Base-by-base conservation (phyloP, 352 stramenopile genomes). In the Aphanomyces cochlioides region DNA sequence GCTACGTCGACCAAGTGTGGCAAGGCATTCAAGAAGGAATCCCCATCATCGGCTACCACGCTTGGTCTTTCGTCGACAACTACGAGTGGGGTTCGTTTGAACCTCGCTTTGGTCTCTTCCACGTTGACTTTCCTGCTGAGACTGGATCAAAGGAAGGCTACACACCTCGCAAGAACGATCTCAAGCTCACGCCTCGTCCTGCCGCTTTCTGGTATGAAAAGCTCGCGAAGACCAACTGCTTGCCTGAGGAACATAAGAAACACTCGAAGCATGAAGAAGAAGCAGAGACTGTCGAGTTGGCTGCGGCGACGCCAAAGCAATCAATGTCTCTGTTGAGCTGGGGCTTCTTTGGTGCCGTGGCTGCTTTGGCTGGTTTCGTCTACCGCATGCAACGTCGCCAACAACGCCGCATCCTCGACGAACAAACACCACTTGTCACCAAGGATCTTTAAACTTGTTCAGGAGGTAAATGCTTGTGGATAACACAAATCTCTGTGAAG, bases 51-150 rank as follows among this genome's bases (percentile, higher is more conserved):
- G 93, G 90, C 5, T 98, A 98, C 77, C 98, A 90, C 75, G 90
- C 85, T 5, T 98, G 93, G 94, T 92, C 79, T 41, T 89, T 99
- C 47, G 71, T 98, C 50, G 91, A 98, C 74, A 98, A 98, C 72
- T 98, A 97, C 74, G 95, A 98, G 76, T 98, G 92, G 93, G 82
- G 90, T 1, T 88, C 81, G 15, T 90, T 82, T 70, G 74, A 78
- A 39, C 79, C 80, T 21, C 80, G 80, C 39, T 90, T 88, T 56
- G 82, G 82, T 5, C 75, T 90, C 50, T 90, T 79, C 73, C 86
- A 87, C 73, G 80, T 90, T 47, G 79, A 90, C 64, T 88, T 78
- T 53, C 77, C 80, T 28, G 69, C 72, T 38, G 48, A 72, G 10
- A 80, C 72, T 0, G 79, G 77, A 38, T 57, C 41, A 39, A 74